Conservation (phyloP, 31 red algal species). For the Asparagopsis taxiformis region DNA sequence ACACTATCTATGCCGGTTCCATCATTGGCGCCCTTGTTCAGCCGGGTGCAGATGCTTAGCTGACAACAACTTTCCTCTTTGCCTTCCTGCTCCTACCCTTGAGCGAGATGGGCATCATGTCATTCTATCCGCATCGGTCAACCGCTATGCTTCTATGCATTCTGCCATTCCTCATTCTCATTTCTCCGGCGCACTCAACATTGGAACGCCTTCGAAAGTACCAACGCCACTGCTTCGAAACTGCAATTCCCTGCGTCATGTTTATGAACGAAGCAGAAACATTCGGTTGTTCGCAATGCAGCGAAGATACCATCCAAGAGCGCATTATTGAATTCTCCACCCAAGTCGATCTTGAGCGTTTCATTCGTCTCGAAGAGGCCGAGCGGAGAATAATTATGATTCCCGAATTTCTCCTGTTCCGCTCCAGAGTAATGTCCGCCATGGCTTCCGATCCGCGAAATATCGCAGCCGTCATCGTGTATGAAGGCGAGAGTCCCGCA, state of each 20-base stretch:
- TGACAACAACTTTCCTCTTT: too few species aligned
- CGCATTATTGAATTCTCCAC: constrained; percentile 24
- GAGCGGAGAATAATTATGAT: constrained; percentile 46
- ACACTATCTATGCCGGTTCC: too few species aligned
- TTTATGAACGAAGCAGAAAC: constrained; percentile 42
- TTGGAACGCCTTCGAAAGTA: constrained; percentile 8
- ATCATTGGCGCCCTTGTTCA: too few species aligned
- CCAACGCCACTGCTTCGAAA: constrained; percentile 32
- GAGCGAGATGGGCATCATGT: too few species aligned
- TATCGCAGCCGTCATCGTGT: constrained; percentile 68
- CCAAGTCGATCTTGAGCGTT: constrained; percentile 6
- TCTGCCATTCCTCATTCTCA: background rate
- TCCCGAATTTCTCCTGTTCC: constrained; percentile 63
- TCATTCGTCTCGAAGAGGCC: constrained; percentile 11
- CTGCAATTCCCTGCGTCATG: constrained; percentile 31
- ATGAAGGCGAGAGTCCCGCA: constrained; percentile 16
- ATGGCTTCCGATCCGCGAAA: constrained; percentile 23
- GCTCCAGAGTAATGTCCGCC: constrained; percentile 8
- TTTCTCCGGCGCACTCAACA: background rate
- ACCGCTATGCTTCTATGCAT: too few species aligned
- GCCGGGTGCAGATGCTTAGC: too few species aligned
- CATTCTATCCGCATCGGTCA: too few species aligned
- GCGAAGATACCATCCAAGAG: constrained; percentile 32
- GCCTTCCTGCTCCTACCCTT: too few species aligned
- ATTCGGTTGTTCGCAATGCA: constrained; percentile 73